phyloP scores from a whole-genome alignment of 305 asterid species.

The Fraxinus velutina region DNA sequence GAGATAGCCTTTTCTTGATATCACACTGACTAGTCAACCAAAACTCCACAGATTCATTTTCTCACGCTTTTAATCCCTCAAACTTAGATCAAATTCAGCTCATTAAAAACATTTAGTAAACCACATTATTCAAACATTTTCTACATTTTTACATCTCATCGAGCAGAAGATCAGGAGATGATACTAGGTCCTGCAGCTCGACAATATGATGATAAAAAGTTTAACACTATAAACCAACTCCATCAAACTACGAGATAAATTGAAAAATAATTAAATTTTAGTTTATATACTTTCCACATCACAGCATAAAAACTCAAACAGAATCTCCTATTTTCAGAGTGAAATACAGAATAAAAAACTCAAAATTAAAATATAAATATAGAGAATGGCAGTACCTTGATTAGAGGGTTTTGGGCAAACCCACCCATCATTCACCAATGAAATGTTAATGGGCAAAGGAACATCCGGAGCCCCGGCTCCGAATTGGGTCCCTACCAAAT shows the following conservation, averaged over 20 bases:
- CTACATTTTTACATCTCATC: not conserved
- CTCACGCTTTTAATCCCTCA: conserved; percentile 1
- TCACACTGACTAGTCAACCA: conserved; percentile 10
- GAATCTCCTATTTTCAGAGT: not conserved
- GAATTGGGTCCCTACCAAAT: conserved; percentile 74
- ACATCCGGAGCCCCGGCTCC: conserved; percentile 58
- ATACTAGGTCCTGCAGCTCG: not conserved
- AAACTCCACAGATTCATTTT: not conserved
- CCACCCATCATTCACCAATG: conserved; percentile 78
- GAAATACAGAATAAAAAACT: not conserved
- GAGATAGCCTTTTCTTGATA: not conserved
- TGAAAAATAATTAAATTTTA: not conserved
- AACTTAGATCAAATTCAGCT: not conserved
- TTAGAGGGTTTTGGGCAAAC: conserved; percentile 54
- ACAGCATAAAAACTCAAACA: not conserved
- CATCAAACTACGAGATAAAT: not conserved
- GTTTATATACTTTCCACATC: not conserved
- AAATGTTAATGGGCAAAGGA: conserved; percentile 71
- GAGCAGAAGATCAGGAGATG: not conserved
- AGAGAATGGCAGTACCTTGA: conserved; percentile 47
- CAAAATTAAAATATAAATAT: no score
- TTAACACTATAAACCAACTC: not conserved
- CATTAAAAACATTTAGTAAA: not conserved
- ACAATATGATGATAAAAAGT: not conserved
- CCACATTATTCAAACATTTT: not conserved